Conservation (phyloP, 371 early-diverging fungal species). For the Haplosporangium sp. region DNA sequence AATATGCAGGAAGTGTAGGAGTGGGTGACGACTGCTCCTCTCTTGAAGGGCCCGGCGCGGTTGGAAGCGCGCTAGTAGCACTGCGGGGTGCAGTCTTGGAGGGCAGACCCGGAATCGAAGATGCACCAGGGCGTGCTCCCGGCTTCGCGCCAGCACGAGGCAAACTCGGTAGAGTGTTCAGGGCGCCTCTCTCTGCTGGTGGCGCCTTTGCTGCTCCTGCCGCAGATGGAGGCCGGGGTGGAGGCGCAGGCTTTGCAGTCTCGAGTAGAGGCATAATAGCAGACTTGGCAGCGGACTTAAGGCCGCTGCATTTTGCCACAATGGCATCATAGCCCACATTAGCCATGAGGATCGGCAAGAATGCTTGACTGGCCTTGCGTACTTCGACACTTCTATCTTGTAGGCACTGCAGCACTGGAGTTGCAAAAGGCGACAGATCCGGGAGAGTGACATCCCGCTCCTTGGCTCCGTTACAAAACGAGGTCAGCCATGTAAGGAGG, state of each 20-base stretch:
- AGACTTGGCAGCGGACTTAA: conserved; percentile 75
- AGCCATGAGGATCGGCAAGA: conserved; percentile 70
- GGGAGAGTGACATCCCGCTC: conserved; percentile 63
- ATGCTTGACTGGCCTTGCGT: conserved; percentile 82
- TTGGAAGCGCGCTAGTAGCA: conserved; percentile 17
- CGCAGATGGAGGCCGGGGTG: conserved; percentile 51
- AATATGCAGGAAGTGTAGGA: conserved; percentile 21
- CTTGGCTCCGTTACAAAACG: conserved; percentile 33
- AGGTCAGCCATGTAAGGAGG: conserved; percentile 77
- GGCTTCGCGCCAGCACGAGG: conserved; percentile 19
- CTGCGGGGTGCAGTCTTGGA: conserved; percentile 38
- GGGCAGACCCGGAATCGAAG: conserved; percentile 33
- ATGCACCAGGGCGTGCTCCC: conserved; percentile 33
- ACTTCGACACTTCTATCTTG: conserved; percentile 92
- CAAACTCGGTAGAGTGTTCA: conserved; percentile 40
- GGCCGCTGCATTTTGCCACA: conserved; percentile 68
- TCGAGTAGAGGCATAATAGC: conserved; percentile 78
- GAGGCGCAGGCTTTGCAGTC: conserved; percentile 65
- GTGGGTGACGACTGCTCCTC: conserved; percentile 41
- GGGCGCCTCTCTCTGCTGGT: conserved; percentile 37
- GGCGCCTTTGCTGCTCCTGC: conserved; percentile 28
- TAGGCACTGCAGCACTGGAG: conserved; percentile 80
- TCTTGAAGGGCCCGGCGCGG: conserved; percentile 21
- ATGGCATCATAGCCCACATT: conserved; percentile 73
- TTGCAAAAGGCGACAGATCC: conserved; percentile 74